Evolutionary conservation across 331 rosid species (phyloP), one percentile per base, ranked within the genome.

Genomic region (Prunus yedoensis): DNA sequence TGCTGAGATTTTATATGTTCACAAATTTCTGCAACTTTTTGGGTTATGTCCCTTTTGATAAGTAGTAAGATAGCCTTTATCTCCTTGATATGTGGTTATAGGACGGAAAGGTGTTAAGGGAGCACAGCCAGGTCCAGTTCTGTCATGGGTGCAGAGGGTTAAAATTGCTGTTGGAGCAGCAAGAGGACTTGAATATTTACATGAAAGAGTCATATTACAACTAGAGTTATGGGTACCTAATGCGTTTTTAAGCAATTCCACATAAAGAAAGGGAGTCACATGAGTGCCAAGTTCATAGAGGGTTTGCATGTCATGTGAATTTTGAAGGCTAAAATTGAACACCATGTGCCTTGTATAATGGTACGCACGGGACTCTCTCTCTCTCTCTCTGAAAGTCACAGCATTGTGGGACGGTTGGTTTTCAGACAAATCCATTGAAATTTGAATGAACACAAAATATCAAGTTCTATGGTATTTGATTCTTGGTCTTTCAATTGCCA

Each of bases 141-240:
- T 92, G 47, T 81, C 93, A 57, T 92, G 97, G 97, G 21, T 83
- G 50, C 91, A 84, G 30, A 92, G 96, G 75, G 96, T 85, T 84
- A 90, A 88, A 89, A 90, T 92, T 79, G 93, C 92, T 41, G 85
- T 87, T 63, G 97, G 97, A 54, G 96, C 96, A 18, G 96, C 97
- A 30, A 85, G 64, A 74, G 97, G 97, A 75, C 91, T 92, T 60
- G 92, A 88, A 70, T 88, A 92, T 87, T 84, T 92, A 23, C 96
- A 90, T 68, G 96, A 92, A 71, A 87, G n/a, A n/a, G n/a, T n/a
- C n/a, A n/a, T n/a, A n/a, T n/a, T n/a, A n/a, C n/a, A n/a, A n/a
- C n/a, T n/a, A n/a, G n/a, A n/a, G n/a, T n/a, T n/a, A n/a, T n/a
- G n/a, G n/a, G n/a, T 16, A 15, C 7, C 10, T 51, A 15, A 4